These are phyloP conservation scores for Daldinia sp. DNA, from an alignment of 2,329 filamentous ascomycete species.

Conservation along the genomic window DNA sequence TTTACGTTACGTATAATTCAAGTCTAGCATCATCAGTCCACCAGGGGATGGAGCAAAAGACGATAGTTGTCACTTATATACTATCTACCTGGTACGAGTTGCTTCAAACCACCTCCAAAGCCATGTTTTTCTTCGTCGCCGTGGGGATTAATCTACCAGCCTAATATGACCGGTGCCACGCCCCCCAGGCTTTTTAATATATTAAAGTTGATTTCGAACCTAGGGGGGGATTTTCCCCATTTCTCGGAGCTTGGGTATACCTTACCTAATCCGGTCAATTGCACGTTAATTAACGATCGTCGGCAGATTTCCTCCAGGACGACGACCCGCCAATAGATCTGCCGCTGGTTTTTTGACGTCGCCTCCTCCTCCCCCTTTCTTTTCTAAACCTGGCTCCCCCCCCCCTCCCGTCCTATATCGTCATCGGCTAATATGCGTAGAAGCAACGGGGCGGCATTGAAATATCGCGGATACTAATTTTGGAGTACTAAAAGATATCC, in stretches of 20 bases:
- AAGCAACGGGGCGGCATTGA: slow-evolving; percentile 31
- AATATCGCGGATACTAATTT: slow-evolving; percentile 10
- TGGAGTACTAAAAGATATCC: neutral
- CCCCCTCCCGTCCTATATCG: slow-evolving; percentile 27
- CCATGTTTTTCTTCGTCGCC: neutral
- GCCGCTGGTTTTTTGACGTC: slow-evolving; percentile 29
- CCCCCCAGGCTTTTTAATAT: slow-evolving; percentile 34
- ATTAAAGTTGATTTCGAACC: slow-evolving; percentile 41
- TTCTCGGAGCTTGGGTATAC: slow-evolving; percentile 37
- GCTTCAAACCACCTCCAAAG: neutral
- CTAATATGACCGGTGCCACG: slow-evolving; percentile 44
- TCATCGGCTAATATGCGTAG: slow-evolving; percentile 38
- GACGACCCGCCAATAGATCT: slow-evolving; percentile 34
- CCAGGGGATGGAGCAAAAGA: slow-evolving; percentile 11
- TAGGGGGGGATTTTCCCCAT: slow-evolving; percentile 25
- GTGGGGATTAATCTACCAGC: slow-evolving; percentile 44
- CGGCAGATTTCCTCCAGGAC: slow-evolving; percentile 34
- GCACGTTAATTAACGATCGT: slow-evolving; percentile 28
- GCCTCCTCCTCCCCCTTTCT: slow-evolving; percentile 15
- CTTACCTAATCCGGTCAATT: slow-evolving; percentile 39
- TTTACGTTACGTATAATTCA: neutral
- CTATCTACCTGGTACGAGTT: neutral
- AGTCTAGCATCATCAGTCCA: slow-evolving; percentile 16
- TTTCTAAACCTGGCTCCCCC: neutral
- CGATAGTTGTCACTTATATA: slow-evolving; percentile 32